Conservation (phyloP, 2,329 filamentous ascomycete species). For the Corinectria fuckeliana region DNA sequence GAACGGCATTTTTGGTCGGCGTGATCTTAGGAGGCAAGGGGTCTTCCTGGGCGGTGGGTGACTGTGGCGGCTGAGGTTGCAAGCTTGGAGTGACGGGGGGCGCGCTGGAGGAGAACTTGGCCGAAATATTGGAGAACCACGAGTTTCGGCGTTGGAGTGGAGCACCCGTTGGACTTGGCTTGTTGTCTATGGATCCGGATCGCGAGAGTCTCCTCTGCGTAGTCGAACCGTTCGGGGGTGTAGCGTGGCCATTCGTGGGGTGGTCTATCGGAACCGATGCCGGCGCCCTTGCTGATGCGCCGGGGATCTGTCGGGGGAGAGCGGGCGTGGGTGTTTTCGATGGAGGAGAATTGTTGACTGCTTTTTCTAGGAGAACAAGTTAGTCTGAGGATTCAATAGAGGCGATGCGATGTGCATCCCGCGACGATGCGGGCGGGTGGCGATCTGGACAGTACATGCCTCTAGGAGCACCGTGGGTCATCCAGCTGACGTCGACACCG, state of each 20-base stretch:
- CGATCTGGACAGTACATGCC: constrained; percentile 59
- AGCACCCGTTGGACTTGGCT: constrained; percentile 39
- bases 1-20: constrained; percentile 63
- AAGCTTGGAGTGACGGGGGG: constrained; percentile 40
- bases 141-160: constrained; percentile 69
- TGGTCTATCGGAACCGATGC: constrained; percentile 33
- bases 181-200: constrained; percentile 48
- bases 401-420: constrained; percentile 22
- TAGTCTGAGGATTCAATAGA: constrained; percentile 10
- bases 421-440: constrained; percentile 27
- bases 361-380: constrained; percentile 38
- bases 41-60: constrained; percentile 43
- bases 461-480: constrained; percentile 81
- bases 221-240: constrained; percentile 34
- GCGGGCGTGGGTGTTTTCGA: constrained; percentile 37
- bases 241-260: constrained; percentile 32
- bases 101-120: constrained; percentile 75
- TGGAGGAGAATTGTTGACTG: constrained; percentile 39
- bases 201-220: constrained; percentile 39
- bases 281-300: constrained; percentile 38
- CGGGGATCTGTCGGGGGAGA: constrained; percentile 44
- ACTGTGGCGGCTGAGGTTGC: constrained; percentile 40
- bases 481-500: constrained; percentile 88
- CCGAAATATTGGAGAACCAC: constrained; percentile 93
- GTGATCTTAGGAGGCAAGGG: constrained; percentile 56